Conservation (phyloP, 129 eudicot genomes). For the Logfia minima region DNA sequence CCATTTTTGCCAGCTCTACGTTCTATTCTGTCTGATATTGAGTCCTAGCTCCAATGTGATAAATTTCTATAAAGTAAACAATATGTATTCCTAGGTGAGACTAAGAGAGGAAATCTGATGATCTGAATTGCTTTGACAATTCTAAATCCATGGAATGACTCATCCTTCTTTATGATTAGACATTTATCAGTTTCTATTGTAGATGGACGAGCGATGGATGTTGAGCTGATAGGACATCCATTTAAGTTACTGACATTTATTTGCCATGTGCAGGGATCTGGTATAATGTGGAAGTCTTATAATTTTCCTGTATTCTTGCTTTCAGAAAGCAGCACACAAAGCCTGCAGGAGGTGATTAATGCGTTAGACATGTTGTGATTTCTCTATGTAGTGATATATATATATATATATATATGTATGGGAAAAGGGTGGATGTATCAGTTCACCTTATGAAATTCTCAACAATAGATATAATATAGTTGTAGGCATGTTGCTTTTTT, state of each 20-base stretch:
- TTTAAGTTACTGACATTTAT: conserved; percentile 19
- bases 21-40: background rate
- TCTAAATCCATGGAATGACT: background rate
- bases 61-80: background rate
- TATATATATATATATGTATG: too few species aligned
- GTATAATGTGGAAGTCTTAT: conserved; percentile 75
- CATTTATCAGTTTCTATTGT: background rate
- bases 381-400: background rate
- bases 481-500: background rate
- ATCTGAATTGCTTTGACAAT: background rate
- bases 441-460: background rate
- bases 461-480: background rate
- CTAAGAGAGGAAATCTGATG: background rate
- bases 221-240: background rate
- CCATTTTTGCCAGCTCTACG: background rate
- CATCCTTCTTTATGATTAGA: background rate
- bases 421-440: background rate
- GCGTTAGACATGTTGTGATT: conserved; percentile 2
- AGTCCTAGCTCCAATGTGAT: conserved; percentile 4
- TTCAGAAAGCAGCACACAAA: conserved; percentile 59
- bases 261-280: conserved; percentile 79
- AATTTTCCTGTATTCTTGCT: conserved; percentile 92
- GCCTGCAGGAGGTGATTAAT: conserved; percentile 62
- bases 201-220: background rate
- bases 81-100: background rate